Conservation (phyloP, 202 grass and related monocot genomes). For the Cymbopogon flexuosus region DNA sequence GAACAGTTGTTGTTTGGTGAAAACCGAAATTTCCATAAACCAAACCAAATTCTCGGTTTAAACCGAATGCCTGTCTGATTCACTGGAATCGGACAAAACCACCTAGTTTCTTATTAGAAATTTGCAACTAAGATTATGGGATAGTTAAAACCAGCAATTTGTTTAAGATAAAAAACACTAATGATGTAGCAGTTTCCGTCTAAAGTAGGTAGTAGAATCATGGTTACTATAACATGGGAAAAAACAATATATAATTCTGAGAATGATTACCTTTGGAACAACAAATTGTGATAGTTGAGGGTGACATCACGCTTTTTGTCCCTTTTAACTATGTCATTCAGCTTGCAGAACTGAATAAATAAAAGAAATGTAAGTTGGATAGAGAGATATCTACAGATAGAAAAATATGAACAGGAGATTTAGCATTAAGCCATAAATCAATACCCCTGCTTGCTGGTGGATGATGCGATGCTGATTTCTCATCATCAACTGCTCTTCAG, state of each 20-base stretch:
- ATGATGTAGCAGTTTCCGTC: not conserved
- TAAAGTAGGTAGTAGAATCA: not conserved
- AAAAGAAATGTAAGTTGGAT: slow-evolving; percentile 25
- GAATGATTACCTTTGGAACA: slow-evolving; percentile 76
- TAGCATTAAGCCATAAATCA: slow-evolving; percentile 18
- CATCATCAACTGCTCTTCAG: slow-evolving; percentile 55
- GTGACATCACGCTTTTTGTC: slow-evolving; percentile 54
- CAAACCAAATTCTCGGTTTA: no score
- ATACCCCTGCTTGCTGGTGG: slow-evolving; percentile 59
- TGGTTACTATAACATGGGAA: slow-evolving; percentile 3
- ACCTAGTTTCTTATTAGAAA: slow-evolving; percentile 9
- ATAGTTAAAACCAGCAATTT: slow-evolving; percentile 15
- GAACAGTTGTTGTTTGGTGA: no score
- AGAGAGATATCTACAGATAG: not conserved
- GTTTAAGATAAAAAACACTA: slow-evolving; percentile 34
- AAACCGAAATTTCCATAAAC: no score
- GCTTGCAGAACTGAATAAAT: slow-evolving; percentile 54
- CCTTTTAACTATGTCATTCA: slow-evolving; percentile 54
- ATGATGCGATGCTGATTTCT: slow-evolving; percentile 38
- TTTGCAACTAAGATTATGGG: not conserved
- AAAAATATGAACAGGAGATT: slow-evolving; percentile 25
- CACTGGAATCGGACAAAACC: not conserved
- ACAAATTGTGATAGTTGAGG: slow-evolving; percentile 61
- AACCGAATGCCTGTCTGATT: not conserved
- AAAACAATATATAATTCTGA: not conserved